A percentile compares a stretch with the other conserved stretches of the same genome.
phyloP scores from a whole-genome alignment of 225 moss, liverwort and hornwort species.

The Rhytidiadelphus loreus region DNA sequence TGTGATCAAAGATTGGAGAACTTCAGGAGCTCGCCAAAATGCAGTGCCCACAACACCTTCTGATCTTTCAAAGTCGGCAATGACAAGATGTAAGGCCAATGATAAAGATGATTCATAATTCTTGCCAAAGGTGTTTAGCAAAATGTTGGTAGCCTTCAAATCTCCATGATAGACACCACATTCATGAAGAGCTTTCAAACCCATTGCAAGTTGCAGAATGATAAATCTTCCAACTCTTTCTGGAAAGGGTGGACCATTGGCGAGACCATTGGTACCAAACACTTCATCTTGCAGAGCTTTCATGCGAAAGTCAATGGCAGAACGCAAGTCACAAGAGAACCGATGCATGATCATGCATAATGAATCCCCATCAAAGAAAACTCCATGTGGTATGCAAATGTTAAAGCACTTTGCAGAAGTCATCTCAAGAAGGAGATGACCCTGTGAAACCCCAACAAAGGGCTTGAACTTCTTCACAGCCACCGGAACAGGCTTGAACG shows the following conservation, averaged over 20 bases:
- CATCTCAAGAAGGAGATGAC: neutral
- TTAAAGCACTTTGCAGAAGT: rapidly evolving
- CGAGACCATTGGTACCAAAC: neutral
- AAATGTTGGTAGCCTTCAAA: neutral
- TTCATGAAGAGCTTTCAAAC: neutral
- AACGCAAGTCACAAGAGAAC: neutral
- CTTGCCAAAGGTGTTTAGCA: neutral
- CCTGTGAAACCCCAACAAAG: neutral
- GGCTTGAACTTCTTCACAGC: neutral
- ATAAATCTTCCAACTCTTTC: rapidly evolving
- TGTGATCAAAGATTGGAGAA: neutral
- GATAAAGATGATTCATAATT: neutral
- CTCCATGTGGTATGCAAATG: neutral
- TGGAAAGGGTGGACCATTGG: neutral
- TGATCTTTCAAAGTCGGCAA: neutral
- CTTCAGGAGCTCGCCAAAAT: neutral
- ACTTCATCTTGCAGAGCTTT: neutral
- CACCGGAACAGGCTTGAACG: neutral
- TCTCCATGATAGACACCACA: neutral
- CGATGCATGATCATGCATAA: neutral
- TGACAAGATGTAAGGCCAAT: rapidly evolving
- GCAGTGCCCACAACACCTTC: neutral
- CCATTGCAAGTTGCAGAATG: neutral
- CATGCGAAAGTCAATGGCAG: neutral
- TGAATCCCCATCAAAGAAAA: neutral